Evolutionary conservation across 441 rosid species (phyloP).

Genomic region (Syzygium malaccense): DNA sequence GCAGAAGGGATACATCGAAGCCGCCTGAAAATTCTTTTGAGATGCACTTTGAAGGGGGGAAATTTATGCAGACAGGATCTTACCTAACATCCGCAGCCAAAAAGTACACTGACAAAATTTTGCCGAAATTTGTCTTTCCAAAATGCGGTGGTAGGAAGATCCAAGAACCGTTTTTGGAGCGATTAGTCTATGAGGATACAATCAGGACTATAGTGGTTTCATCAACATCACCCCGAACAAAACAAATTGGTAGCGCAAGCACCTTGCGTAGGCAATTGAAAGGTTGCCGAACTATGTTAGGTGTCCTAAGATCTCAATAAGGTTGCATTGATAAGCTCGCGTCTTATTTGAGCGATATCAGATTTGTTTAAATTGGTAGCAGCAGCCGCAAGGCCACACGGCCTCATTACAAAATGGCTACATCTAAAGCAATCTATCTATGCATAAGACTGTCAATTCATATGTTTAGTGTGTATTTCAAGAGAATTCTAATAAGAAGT

Average conservation of each 20-base stretch:
- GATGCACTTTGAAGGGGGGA: neutral
- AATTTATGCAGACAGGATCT: neutral
- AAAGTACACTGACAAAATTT: neutral
- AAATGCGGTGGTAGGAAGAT: neutral
- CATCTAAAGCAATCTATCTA: neutral
- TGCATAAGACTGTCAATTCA: neutral
- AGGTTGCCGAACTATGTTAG: neutral
- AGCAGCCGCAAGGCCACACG: neutral
- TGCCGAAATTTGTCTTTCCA: neutral
- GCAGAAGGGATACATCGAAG: neutral
- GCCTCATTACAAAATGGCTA: neutral
- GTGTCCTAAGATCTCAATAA: neutral
- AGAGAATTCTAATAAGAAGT: neutral
- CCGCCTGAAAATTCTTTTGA: neutral
- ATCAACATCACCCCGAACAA: neutral
- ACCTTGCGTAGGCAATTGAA: neutral
- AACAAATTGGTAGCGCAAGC: neutral
- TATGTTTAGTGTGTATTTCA: neutral
- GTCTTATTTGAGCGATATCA: neutral
- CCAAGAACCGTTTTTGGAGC: neutral
- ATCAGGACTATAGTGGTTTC: neutral
- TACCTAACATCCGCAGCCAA: neutral
- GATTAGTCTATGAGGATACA: neutral
- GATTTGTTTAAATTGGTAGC: neutral
- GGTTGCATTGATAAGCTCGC: neutral